These are phyloP conservation scores for Aspergillus clavatus DNA, from an alignment of 2,329 filamentous ascomycete species.

Conservation along the genomic window DNA sequence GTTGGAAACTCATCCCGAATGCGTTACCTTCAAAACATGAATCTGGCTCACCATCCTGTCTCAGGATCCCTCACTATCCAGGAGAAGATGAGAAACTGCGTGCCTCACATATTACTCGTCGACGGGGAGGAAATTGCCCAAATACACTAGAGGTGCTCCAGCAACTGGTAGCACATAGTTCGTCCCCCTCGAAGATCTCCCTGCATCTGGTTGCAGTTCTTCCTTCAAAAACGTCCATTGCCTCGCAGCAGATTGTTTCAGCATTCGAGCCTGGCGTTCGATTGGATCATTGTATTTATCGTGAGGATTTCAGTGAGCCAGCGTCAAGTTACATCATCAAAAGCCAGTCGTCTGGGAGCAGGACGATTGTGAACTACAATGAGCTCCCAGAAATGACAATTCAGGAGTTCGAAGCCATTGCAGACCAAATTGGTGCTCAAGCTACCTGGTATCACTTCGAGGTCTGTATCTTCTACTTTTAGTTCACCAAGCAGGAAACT, in stretches of 20 bases:
- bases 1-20: conserved; percentile 15
- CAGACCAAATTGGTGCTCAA: conserved; percentile 34
- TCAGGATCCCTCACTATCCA: conserved; percentile 53
- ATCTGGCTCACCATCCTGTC: background rate
- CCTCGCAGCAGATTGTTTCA: conserved; percentile 48
- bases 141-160: conserved; percentile 68
- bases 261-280: conserved; percentile 52
- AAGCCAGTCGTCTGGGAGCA: conserved; percentile 53
- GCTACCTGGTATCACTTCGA: conserved; percentile 67
- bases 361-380: conserved; percentile 68
- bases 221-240: conserved; percentile 50
- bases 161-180: conserved; percentile 48
- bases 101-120: conserved; percentile 53
- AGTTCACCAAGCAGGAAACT: background rate
- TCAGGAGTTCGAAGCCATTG: conserved; percentile 53
- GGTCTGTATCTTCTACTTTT: conserved; percentile 37
- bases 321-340: conserved; percentile 67
- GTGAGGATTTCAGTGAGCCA: conserved; percentile 50
- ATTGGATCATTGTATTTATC: conserved; percentile 56
- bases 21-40: background rate
- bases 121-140: conserved; percentile 68
- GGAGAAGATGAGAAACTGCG: conserved; percentile 68
- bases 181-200: conserved; percentile 8
- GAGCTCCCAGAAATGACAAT: conserved; percentile 62
- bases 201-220: conserved; percentile 46